These are phyloP conservation scores for Epichloe gansuensis DNA, from an alignment of 2,329 filamentous ascomycete species.

Conservation along the genomic window DNA sequence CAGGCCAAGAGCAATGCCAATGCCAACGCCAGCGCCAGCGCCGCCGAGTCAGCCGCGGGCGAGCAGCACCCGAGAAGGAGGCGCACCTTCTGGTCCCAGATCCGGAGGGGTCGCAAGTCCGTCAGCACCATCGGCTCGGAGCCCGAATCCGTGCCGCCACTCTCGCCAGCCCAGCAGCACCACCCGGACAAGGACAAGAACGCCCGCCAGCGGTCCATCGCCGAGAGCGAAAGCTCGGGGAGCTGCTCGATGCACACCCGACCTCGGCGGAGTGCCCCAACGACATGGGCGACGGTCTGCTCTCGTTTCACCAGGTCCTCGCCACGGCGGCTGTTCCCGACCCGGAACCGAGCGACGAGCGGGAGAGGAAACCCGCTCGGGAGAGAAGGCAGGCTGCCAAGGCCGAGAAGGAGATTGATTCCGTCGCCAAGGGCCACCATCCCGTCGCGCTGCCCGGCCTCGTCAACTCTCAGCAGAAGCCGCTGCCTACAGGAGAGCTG, in stretches of 20 bases:
- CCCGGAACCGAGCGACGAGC: background rate
- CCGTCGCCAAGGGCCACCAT: background rate
- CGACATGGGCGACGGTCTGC: background rate
- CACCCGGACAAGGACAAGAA: background rate
- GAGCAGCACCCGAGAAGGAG: background rate
- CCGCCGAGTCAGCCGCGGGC: background rate
- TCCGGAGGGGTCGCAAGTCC: background rate
- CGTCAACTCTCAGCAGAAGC: too few relatives aligned
- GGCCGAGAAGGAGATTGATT: background rate
- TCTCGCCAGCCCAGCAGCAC: background rate
- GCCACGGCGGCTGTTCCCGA: background rate
- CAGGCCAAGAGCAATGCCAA: background rate
- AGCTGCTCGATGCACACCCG: background rate
- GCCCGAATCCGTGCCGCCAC: background rate
- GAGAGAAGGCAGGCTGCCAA: too few relatives aligned
- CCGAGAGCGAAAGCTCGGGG: background rate
- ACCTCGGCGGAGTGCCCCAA: background rate
- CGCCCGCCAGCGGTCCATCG: background rate
- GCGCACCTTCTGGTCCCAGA: constrained; percentile 1
- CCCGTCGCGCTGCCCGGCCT: background rate
- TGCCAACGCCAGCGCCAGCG: too few relatives aligned
- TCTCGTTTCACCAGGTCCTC: background rate
- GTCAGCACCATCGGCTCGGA: background rate
- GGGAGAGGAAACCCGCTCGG: background rate
- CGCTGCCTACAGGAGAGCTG: background rate